A percentile compares a stretch with the other conserved stretches of the same genome.
phyloP scores from a whole-genome alignment of 2,329 filamentous ascomycete species.

The Byssochlamys sp. region DNA sequence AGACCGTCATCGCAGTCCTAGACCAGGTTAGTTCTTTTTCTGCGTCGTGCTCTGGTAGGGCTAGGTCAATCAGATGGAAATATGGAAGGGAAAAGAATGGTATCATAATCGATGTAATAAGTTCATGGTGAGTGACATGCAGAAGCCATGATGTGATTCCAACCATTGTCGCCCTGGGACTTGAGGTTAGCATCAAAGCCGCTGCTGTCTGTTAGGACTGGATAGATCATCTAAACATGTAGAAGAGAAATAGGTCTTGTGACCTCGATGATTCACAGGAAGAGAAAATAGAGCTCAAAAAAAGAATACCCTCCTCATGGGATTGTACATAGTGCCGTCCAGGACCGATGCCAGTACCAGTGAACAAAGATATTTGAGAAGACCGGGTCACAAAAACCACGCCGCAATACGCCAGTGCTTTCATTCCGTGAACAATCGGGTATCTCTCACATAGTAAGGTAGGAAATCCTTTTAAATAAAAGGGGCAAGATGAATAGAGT shows the following conservation, averaged over 20 bases:
- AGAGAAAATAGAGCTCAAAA: neutral
- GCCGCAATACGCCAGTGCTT: neutral
- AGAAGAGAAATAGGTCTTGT: neutral
- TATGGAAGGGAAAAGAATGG: neutral
- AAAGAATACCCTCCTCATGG: neutral
- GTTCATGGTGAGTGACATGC: neutral
- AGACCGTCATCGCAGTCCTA: neutral
- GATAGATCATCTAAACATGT: neutral
- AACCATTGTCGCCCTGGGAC: slow-evolving; percentile 3
- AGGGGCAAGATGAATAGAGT: neutral
- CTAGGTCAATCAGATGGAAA: neutral
- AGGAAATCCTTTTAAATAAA: slow-evolving; percentile 1
- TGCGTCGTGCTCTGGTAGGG: neutral
- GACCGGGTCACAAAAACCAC: neutral
- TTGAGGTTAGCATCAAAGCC: neutral
- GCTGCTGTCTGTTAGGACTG: neutral
- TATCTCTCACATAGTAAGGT: slow-evolving; percentile 12
- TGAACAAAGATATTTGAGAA: neutral
- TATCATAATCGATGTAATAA: neutral
- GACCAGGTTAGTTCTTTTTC: neutral
- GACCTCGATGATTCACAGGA: neutral
- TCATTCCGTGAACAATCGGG: slow-evolving; percentile 8
- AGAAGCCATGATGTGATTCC: neutral
- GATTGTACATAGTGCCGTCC: neutral
- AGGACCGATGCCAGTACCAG: neutral